Base-by-base conservation (phyloP, 1,139 yeast species). In the Diutina mesorugosa region DNA sequence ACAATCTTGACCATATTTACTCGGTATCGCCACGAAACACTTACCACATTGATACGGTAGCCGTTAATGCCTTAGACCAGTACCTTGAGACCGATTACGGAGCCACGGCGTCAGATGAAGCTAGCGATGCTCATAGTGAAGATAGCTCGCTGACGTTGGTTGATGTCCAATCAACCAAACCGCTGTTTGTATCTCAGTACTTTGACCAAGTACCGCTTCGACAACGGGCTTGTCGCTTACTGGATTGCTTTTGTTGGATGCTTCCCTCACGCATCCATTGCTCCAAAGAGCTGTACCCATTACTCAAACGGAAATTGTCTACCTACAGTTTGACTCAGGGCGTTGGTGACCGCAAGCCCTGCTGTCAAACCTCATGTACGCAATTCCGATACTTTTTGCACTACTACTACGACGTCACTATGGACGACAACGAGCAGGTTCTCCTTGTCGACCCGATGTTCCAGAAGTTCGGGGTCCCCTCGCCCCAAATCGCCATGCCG, bases 341-440 rank as follows among this genome's bases (percentile, higher is more conserved):
- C 14, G 41, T 10, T 10, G n/a, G 41, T 10, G 14, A 9, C 14
- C 6, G 41, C 41, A 35, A 35, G 41, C n/a, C 41, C n/a, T 35
- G 41, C 9, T 35, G 41, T n/a, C 41, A 35, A 16, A 35, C 41
- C 6, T 10, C 41, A 14, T 35, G 41, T 35, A 35, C 14, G 9
- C 41, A 50, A 8, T 50, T 50, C 45, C 53, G 53, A 9, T 50
- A 50, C 32, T 50, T 50, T 16, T 10, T 50, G 18, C 26, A 50
- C 16, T 50, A 29, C 8, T 50, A 50, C 16, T 50, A 50, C 28
- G 45, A 50, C 53, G 32, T 50, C 45, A 30, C 53, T 29, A 16
- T 30, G n/a, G 53, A 50, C n/a, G 53, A 50, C 32, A 50, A 50
- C 32, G 53, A 50, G 45, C 53, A 50, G 28, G 53, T 50, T 32